Conservation (phyloP, 805 yeast genomes). For the Spathaspora gorwiae region DNA sequence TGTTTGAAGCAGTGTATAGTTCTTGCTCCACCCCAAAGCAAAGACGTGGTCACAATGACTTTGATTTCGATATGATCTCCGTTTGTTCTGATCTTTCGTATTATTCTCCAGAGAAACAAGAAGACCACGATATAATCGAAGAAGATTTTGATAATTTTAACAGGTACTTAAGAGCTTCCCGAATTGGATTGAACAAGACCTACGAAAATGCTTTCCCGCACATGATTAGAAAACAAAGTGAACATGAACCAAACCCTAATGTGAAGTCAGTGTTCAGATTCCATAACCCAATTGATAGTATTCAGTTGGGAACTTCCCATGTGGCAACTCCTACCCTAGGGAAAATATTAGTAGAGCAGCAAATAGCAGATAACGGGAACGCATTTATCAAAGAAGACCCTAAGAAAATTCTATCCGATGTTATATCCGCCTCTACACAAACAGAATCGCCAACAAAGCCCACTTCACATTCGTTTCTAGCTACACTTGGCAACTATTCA, state of each 20-base stretch:
- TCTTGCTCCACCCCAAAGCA: slow-evolving; percentile 4
- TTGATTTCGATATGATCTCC: slow-evolving; percentile 11
- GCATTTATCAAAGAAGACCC: slow-evolving; percentile 9
- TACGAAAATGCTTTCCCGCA: slow-evolving; percentile 22
- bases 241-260: neutral
- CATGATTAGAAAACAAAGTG: slow-evolving; percentile 4
- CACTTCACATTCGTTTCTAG: neutral
- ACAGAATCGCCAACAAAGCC: neutral
- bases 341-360: slow-evolving; percentile 14
- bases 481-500: neutral
- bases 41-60: neutral
- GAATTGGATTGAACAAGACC: slow-evolving; percentile 22
- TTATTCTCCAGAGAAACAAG: slow-evolving; percentile 13
- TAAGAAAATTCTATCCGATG: slow-evolving; percentile 7
- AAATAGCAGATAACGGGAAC: slow-evolving; percentile 7
- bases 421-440: slow-evolving; percentile 1
- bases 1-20: slow-evolving; percentile 6
- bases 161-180: slow-evolving; percentile 28
- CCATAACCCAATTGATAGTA: slow-evolving; percentile 34
- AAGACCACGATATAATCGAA: slow-evolving; percentile 1
- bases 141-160: slow-evolving; percentile 24
- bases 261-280: slow-evolving; percentile 15
- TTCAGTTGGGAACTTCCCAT: slow-evolving; percentile 13
- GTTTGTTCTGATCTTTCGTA: slow-evolving; percentile 19
- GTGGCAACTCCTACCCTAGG: slow-evolving; percentile 29